Percentiles rank a stretch among this genome's conserved stretches.
These are phyloP conservation scores for Citrus trifoliata DNA, from an alignment of 345 rosid genomes.

Conservation along the genomic window DNA sequence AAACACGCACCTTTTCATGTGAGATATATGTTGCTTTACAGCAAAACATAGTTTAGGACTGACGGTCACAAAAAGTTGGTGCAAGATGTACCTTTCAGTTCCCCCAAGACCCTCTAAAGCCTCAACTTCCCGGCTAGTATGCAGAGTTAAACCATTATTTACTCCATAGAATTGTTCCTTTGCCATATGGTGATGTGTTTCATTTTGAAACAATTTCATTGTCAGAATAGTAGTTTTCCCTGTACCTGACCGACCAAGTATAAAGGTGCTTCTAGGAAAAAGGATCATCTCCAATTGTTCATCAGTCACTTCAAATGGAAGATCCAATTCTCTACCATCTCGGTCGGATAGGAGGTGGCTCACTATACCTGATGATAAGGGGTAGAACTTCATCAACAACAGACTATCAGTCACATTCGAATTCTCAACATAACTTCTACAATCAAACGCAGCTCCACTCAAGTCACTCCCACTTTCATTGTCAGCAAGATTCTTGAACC, in stretches of 20 bases:
- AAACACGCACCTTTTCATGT: not conserved
- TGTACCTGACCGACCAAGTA: conserved; percentile 56
- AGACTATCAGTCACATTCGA: conserved; percentile 48
- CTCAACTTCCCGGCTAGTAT: not conserved
- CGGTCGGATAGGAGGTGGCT: conserved; percentile 37
- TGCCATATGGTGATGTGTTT: conserved; percentile 29
- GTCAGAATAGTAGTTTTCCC: conserved; percentile 59
- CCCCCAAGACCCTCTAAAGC: conserved; percentile 4
- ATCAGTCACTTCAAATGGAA: conserved; percentile 50
- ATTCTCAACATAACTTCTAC: conserved; percentile 29
- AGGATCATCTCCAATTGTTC: conserved; percentile 38
- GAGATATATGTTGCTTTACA: conserved; percentile 36
- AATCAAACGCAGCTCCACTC: conserved; percentile 10
- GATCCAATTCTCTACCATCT: conserved; percentile 38
- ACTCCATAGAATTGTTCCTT: conserved; percentile 17
- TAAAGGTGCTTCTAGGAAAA: conserved; percentile 39
- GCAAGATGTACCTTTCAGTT: conserved; percentile 14
- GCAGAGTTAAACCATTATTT: not conserved
- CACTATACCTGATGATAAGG: conserved; percentile 32
- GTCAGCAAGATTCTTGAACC: conserved; percentile 11
- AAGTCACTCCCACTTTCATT: conserved; percentile 16
- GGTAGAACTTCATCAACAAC: conserved; percentile 51
- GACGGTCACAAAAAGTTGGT: conserved; percentile 56
- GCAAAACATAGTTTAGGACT: conserved; percentile 47
- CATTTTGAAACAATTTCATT: conserved; percentile 41